Conservation (phyloP, 1,284 basidiomycete genomes). For the Leccinum griseonigrum region DNA sequence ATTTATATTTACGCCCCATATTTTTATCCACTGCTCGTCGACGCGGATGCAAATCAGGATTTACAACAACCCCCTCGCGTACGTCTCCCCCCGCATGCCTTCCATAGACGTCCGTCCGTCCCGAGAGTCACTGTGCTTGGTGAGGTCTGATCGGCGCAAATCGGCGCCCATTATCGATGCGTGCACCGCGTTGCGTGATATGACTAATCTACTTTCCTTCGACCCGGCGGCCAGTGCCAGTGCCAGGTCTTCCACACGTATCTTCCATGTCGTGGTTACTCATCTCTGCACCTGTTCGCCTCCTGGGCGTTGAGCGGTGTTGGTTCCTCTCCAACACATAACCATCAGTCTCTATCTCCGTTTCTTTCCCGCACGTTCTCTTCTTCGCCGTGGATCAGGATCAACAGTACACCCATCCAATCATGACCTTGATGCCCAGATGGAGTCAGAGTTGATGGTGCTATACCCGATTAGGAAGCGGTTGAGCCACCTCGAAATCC, state of each 20-base stretch:
- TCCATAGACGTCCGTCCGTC: neutral
- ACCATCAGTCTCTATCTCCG: constrained; percentile 15
- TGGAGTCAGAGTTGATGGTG: constrained; percentile 2
- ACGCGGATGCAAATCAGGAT: neutral
- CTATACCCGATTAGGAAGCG: constrained; percentile 13
- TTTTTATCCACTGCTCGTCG: constrained; percentile 18
- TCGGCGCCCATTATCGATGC: constrained; percentile 6
- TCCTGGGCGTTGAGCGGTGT: neutral
- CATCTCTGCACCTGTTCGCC: neutral
- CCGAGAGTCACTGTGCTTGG: neutral
- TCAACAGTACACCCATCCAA: constrained; percentile 19
- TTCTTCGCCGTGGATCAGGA: constrained; percentile 33
- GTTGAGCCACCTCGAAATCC: constrained; percentile 14
- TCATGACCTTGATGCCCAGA: neutral
- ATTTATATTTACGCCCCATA: constrained; percentile 24
- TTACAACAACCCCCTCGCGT: neutral
- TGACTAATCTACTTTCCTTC: constrained; percentile 16
- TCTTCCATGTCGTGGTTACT: constrained; percentile 4
- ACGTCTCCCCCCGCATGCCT: neutral
- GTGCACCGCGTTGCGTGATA: constrained; percentile 11
- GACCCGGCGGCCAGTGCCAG: constrained; percentile 26
- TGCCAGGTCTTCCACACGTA: constrained; percentile 20
- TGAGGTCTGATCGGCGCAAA: constrained; percentile 1
- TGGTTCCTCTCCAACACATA: neutral
- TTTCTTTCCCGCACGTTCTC: constrained; percentile 26